Conservation (phyloP, 352 stramenopile species). For the Phytopythium delawarense region DNA sequence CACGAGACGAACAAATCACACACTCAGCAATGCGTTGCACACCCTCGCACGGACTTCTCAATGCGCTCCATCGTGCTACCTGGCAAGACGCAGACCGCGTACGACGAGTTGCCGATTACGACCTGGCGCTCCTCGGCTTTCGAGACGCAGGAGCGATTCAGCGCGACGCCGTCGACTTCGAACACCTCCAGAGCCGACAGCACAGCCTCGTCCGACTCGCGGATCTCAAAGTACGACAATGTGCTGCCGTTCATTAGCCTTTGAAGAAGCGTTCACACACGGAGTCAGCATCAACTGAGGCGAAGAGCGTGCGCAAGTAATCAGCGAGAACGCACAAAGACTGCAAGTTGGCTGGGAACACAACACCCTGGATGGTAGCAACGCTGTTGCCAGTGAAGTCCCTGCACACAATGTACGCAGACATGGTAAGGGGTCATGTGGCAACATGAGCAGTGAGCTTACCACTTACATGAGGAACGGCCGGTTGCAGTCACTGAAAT, state of each 20-base stretch:
- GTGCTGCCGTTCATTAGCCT: conserved; percentile 26
- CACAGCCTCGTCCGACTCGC: conserved; percentile 22
- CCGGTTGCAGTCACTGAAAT: conserved; percentile 23
- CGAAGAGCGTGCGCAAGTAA: not conserved
- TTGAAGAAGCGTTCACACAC: not conserved
- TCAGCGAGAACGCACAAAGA: conserved; percentile 9
- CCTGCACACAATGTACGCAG: conserved; percentile 1
- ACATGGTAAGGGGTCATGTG: not conserved
- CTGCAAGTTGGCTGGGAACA: conserved; percentile 21
- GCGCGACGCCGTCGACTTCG: conserved; percentile 11
- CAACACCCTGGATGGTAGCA: conserved; percentile 21
- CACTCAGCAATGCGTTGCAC: not conserved
- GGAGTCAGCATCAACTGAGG: not conserved
- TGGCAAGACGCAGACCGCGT: conserved; percentile 24
- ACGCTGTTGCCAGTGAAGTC: conserved; percentile 26
- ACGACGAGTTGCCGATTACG: conserved; percentile 15
- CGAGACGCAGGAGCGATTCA: conserved; percentile 6
- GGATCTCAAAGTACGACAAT: conserved; percentile 26
- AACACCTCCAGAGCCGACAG: conserved; percentile 21
- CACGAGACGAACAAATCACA: not conserved
- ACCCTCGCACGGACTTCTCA: too few relatives aligned
- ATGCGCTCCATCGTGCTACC: conserved; percentile 5
- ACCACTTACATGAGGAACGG: conserved; percentile 24
- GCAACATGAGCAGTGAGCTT: not conserved
- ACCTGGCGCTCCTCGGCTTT: conserved; percentile 7